Evolutionary conservation across 2,329 filamentous ascomycete species (phyloP).

Genomic region (Talaromyces sp.): DNA sequence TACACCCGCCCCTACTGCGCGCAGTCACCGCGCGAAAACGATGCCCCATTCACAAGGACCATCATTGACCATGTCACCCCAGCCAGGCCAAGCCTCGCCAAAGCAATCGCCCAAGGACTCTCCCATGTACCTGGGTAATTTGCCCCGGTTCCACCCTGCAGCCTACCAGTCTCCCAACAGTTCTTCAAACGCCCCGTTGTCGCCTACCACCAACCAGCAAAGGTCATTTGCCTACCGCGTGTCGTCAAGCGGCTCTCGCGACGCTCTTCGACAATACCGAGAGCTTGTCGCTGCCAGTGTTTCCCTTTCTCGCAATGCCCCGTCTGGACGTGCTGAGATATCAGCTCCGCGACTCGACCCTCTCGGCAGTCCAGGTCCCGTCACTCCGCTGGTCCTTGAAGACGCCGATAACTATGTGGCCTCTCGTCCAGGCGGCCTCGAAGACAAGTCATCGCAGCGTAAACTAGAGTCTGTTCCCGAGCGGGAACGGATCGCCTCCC

Average conservation of each 20-base stretch:
- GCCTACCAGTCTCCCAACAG: constrained; percentile 34
- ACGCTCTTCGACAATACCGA: constrained; percentile 37
- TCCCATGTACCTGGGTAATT: constrained; percentile 35
- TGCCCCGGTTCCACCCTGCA: constrained; percentile 45
- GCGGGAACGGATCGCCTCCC: constrained; percentile 4
- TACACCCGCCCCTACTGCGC: constrained; percentile 9
- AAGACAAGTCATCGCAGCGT: constrained; percentile 4
- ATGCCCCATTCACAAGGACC: constrained; percentile 13
- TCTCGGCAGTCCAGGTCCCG: constrained; percentile 42
- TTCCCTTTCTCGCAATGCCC: constrained; percentile 24
- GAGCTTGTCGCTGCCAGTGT: constrained; percentile 36
- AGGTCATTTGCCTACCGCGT: constrained; percentile 29
- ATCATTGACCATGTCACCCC: constrained; percentile 28
- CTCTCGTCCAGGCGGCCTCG: constrained; percentile 24
- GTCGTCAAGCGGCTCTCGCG: constrained; percentile 31
- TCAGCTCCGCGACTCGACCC: constrained; percentile 42
- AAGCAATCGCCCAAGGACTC: constrained; percentile 32
- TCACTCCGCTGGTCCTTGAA: constrained; percentile 42
- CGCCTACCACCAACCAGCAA: constrained; percentile 27
- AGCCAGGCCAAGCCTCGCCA: constrained; percentile 26
- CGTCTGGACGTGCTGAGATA: constrained; percentile 30
- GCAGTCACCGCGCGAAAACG: constrained; percentile 5
- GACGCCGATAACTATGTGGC: constrained; percentile 39
- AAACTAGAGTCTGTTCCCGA: constrained; percentile 12
- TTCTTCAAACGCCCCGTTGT: constrained; percentile 19